phyloP scores from a whole-genome alignment of 2,329 filamentous ascomycete species.

The Cercospora sojina region DNA sequence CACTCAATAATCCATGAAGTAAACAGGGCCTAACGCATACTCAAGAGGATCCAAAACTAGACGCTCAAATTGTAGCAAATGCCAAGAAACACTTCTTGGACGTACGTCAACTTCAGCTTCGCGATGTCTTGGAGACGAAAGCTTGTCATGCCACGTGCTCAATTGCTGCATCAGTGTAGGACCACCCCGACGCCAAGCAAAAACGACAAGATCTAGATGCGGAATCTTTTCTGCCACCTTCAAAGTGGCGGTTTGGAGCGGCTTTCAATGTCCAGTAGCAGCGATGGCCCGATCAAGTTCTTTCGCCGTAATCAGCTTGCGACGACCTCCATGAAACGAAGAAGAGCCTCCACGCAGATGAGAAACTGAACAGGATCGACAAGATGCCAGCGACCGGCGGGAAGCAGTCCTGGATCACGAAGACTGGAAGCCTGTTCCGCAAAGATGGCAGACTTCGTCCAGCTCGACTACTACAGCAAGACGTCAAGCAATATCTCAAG shows the following conservation, averaged over 20 bases:
- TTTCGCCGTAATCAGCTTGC: neutral
- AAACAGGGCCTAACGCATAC: no score
- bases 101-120: neutral
- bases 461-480: constrained; percentile 37
- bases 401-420: neutral
- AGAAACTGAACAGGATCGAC: neutral
- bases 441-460: constrained; percentile 29
- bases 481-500: constrained; percentile 32
- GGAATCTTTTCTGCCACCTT: neutral
- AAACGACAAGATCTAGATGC: neutral
- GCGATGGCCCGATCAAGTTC: neutral
- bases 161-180: constrained; percentile 2
- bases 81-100: neutral
- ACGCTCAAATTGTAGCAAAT: neutral
- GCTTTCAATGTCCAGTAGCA: neutral
- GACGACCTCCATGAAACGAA: neutral
- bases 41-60: neutral
- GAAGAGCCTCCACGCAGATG: neutral
- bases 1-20: no score
- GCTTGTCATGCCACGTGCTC: constrained; percentile 8
- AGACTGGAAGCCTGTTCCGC: neutral
- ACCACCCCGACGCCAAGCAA: neutral
- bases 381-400: neutral
- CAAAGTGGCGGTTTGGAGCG: neutral
- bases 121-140: neutral